A percentile compares a stretch with the other conserved stretches of the same genome.
phyloP scores from a whole-genome alignment of 2,329 filamentous ascomycete species.

The Ophiostoma triangulosporum region DNA sequence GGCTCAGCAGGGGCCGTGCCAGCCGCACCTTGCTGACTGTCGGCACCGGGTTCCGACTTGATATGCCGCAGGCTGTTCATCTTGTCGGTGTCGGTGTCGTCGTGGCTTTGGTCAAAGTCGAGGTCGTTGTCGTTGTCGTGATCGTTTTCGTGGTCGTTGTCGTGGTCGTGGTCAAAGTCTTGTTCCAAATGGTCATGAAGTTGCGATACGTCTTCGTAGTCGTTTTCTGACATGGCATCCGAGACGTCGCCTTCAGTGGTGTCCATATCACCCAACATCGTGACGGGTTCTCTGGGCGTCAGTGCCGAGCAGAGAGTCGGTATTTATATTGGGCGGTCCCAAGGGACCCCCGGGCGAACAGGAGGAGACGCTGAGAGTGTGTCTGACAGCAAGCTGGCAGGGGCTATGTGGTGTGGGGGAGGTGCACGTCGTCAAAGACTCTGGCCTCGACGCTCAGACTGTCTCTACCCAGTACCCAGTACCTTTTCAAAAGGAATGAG shows the following conservation, averaged over 20 bases:
- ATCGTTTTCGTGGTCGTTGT: constrained; percentile 14
- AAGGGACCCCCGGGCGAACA: constrained; percentile 11
- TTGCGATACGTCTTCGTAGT: constrained; percentile 34
- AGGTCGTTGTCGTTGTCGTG: constrained; percentile 35
- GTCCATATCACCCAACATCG: constrained; percentile 41
- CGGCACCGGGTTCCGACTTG: constrained; percentile 8
- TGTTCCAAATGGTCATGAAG: constrained; percentile 19
- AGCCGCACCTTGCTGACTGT: constrained; percentile 4
- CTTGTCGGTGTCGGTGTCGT: constrained; percentile 24
- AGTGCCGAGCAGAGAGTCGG: not conserved
- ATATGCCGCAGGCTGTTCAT: constrained; percentile 32
- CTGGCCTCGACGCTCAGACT: not conserved
- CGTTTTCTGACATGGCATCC: constrained; percentile 46
- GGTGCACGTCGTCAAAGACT: not conserved
- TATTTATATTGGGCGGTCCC: constrained; percentile 31
- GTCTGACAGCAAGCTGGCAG: not conserved
- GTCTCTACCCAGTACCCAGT: not conserved
- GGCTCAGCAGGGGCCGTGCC: constrained; percentile 25
- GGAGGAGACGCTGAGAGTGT: constrained; percentile 5
- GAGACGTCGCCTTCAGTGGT: constrained; percentile 41
- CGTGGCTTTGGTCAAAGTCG: constrained; percentile 36
- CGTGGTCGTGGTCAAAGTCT: constrained; percentile 5
- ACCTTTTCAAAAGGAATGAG: not conserved
- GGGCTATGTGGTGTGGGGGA: not conserved
- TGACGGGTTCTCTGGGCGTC: not conserved